Conservation (phyloP, 305 asterid species). For the Nicotiana rustica region DNA sequence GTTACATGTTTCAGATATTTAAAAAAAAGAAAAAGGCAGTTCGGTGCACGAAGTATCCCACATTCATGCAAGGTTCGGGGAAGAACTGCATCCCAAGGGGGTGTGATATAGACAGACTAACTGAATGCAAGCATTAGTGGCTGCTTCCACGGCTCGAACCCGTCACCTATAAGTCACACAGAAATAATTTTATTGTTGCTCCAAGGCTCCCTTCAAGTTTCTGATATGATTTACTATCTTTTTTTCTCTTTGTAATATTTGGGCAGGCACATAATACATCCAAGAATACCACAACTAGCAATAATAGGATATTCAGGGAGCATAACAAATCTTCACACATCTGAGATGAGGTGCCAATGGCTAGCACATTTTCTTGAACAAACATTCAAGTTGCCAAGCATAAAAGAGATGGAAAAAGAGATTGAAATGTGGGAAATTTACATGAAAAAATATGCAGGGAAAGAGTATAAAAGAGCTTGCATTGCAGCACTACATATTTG, state of each 20-base stretch:
- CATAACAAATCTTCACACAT: slow-evolving; percentile 53
- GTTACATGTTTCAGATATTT: too few relatives aligned
- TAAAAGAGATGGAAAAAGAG: slow-evolving; percentile 69
- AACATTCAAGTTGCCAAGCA: slow-evolving; percentile 57
- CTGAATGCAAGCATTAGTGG: too few relatives aligned
- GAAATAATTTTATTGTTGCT: accelerated
- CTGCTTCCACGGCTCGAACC: too few relatives aligned
- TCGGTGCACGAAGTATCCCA: too few relatives aligned
- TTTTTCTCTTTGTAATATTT: too few relatives aligned
- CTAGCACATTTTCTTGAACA: slow-evolving; percentile 52
- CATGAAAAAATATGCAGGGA: slow-evolving; percentile 61
- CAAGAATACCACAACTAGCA: slow-evolving; percentile 74
- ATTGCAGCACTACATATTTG: slow-evolving; percentile 58
- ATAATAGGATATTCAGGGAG: slow-evolving; percentile 68
- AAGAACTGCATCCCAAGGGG: too few relatives aligned
- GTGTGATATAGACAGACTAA: too few relatives aligned
- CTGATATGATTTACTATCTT: background rate
- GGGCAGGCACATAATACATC: slow-evolving; percentile 70
- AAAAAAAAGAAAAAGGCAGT: too few relatives aligned
- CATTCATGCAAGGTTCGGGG: too few relatives aligned
- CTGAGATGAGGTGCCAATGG: slow-evolving; percentile 74
- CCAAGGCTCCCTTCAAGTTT: background rate
- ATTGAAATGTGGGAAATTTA: slow-evolving; percentile 56
- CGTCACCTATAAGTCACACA: too few relatives aligned
- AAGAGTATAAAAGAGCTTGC: slow-evolving; percentile 53